Base-by-base conservation (phyloP, 441 rosid genomes). In the Arabidopsis lyrata region DNA sequence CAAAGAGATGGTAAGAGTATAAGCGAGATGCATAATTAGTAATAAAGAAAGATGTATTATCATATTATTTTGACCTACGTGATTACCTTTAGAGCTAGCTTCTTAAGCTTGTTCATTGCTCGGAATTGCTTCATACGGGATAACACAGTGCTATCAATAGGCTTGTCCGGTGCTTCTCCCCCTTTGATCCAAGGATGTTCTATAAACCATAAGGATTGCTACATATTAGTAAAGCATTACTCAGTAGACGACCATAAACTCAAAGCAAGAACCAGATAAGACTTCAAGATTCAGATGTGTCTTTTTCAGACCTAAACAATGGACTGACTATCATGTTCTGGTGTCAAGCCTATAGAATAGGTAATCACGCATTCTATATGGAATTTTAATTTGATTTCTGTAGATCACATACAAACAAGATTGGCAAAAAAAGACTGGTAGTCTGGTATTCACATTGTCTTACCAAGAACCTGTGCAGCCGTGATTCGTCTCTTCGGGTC, bases 41-140 rank as follows among this genome's bases (percentile, higher is more conserved):
- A 29, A 10, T 9, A 66, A 24, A 16, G 15, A 32, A 14, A 29
- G 31, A 29, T 29, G 4, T 29, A 29, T 4, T 29, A 39, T 29
- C 22, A 22, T 22, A 22, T 22, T 22, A 22, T 1, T 2, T 27
- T 34, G 13, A 54, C 18, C 24, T 35, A 12, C 6, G 38, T 18
- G 39, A 55, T 47, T 42, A 90, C 99, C 96, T 92, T 89, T 77
- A 89, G 77, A 8, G 97, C 97, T 45, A 95, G 85, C 83, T 90
- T 85, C 83, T 92, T 92, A 70, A 94, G 86, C 81, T 94, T 87
- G 84, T 92, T 94, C 97, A 92, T 91, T 53, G 89, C 94, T 78
- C 92, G 85, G 80, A 95, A 92, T 78, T 92, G 92, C 85, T 92
- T 95, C 99, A 92, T 81, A 79, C 98, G 84, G 7, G 93, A 87